Conservation (phyloP, 106 monocot species). For the Posidonia australis region DNA sequence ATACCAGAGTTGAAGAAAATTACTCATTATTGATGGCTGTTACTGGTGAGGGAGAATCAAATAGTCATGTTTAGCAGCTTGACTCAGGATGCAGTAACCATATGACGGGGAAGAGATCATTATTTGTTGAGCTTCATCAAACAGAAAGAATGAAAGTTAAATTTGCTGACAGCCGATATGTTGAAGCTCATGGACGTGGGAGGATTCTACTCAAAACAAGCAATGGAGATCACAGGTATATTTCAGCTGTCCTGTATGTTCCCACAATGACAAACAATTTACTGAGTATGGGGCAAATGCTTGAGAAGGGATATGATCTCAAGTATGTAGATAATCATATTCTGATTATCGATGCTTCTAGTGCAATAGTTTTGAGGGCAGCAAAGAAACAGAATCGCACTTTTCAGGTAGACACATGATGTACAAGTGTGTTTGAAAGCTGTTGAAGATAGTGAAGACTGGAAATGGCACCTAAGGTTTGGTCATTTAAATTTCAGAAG, state of each 20-base stretch:
- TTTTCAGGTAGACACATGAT: neutral
- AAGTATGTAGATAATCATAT: too few species aligned
- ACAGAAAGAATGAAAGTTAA: too few species aligned
- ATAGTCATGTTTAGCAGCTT: neutral
- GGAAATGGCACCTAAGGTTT: constrained; percentile 2
- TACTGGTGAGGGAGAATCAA: neutral
- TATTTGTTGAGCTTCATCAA: too few species aligned
- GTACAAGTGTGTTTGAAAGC: neutral
- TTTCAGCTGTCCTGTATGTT: neutral
- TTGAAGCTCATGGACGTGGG: constrained; percentile 6
- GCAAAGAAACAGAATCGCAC: neutral
- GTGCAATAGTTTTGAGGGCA: neutral
- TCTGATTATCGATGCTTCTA: too few species aligned
- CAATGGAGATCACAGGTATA: neutral
- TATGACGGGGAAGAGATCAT: too few species aligned
- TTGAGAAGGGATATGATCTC: too few species aligned
- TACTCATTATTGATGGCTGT: neutral
- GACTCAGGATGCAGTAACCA: too few species aligned
- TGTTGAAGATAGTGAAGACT: neutral
- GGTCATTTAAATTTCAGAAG: constrained; percentile 5
- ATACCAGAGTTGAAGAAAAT: too few species aligned
- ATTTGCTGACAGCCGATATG: constrained; percentile 5
- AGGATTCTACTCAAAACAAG: constrained; percentile 1
- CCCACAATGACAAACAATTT: constrained; percentile 5
- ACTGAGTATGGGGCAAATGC: constrained; percentile 15